Conservation (phyloP, 2,329 filamentous ascomycete genomes). For the Hypoxylon sp. region DNA sequence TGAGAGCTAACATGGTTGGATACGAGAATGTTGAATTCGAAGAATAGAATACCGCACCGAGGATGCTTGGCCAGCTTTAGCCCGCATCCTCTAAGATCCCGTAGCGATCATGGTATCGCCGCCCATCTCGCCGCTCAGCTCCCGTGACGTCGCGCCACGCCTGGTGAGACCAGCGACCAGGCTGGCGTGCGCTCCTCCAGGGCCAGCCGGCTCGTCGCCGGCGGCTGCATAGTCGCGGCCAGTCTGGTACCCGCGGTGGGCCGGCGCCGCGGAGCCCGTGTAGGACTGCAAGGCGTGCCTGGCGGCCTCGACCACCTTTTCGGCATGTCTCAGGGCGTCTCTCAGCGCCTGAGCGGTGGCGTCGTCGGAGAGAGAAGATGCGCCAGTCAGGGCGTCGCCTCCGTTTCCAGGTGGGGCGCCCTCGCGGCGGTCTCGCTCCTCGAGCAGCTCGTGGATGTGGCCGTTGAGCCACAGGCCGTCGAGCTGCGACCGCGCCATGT, state of each 20-base stretch:
- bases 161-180: conserved; percentile 42
- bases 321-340: conserved; percentile 54
- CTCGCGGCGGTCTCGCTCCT: conserved; percentile 48
- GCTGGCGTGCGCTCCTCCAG: conserved; percentile 28
- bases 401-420: conserved; percentile 33
- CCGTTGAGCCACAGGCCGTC: conserved; percentile 67
- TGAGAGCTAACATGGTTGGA: conserved; percentile 26
- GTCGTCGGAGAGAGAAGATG: conserved; percentile 41
- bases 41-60: conserved; percentile 4
- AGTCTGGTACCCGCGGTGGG: not conserved
- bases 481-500: conserved; percentile 63
- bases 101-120: conserved; percentile 58
- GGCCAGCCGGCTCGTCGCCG: conserved; percentile 12
- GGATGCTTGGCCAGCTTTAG: not conserved
- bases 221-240: not conserved
- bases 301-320: conserved; percentile 57
- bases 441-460: conserved; percentile 65
- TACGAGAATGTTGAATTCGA: conserved; percentile 31
- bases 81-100: conserved; percentile 1
- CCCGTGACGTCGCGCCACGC: conserved; percentile 60
- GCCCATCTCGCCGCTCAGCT: conserved; percentile 68
- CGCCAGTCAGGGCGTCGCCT: conserved; percentile 3
- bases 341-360: conserved; percentile 53
- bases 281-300: conserved; percentile 54
- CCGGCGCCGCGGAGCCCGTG: conserved; percentile 28